Evolutionary conservation across 805 yeast genomes (phyloP).

Genomic region (Pichia membranifaciens): DNA sequence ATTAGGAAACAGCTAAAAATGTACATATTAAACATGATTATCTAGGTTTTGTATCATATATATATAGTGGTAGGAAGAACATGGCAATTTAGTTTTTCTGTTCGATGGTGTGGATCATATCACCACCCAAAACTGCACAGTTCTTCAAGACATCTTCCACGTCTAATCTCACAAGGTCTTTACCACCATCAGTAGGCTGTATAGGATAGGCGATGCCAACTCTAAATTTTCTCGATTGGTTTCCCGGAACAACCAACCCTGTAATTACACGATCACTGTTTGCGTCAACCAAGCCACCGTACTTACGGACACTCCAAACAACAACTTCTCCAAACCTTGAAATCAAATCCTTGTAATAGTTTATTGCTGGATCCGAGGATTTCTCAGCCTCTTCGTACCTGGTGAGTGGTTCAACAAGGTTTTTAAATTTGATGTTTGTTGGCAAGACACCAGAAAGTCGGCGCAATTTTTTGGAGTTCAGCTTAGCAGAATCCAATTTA

Average conservation of each 20-base stretch:
- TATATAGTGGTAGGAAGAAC: no score
- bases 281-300: constrained; percentile 42
- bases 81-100: constrained; percentile 3
- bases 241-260: constrained; percentile 74
- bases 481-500: constrained; percentile 37
- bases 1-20: not conserved
- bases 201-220: constrained; percentile 74
- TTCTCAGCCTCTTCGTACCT: constrained; percentile 31
- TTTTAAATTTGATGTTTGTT: constrained; percentile 48
- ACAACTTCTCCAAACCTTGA: constrained; percentile 60
- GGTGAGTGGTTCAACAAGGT: constrained; percentile 39
- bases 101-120: constrained; percentile 35
- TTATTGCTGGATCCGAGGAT: constrained; percentile 53
- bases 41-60: no score
- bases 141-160: constrained; percentile 13
- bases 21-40: no score
- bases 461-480: constrained; percentile 29
- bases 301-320: constrained; percentile 55
- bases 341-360: constrained; percentile 54
- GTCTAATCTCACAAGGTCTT: constrained; percentile 49
- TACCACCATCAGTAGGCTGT: constrained; percentile 40
- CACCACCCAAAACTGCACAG: constrained; percentile 49
- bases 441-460: constrained; percentile 53
- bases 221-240: constrained; percentile 61
- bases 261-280: constrained; percentile 48